phyloP scores from a whole-genome alignment of 345 rosid genomes.

The Eucalyptus sideroxylon region DNA sequence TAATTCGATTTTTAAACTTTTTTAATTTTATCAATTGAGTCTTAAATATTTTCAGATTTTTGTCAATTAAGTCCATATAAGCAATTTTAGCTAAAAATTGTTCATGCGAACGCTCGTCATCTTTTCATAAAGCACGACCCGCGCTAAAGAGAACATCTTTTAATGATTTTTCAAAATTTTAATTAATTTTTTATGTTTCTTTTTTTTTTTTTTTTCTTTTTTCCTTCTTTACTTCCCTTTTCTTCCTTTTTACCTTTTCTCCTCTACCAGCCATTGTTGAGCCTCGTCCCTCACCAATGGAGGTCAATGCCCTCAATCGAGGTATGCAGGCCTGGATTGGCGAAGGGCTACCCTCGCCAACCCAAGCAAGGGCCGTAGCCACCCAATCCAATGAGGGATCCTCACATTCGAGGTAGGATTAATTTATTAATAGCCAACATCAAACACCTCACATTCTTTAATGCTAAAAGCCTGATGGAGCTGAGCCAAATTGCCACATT shows the following conservation, averaged over 20 bases:
- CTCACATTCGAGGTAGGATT: not conserved
- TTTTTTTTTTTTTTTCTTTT: no score
- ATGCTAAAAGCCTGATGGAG: not conserved
- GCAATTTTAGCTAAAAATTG: accelerated
- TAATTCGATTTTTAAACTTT: not conserved
- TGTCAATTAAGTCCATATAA: accelerated
- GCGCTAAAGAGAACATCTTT: accelerated
- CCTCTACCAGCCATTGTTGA: not conserved
- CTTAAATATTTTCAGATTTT: accelerated
- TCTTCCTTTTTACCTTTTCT: no score
- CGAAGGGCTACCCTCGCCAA: not conserved
- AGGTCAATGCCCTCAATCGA: not conserved
- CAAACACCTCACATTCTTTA: not conserved
- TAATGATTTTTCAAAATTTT: no score
- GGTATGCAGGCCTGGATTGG: accelerated
- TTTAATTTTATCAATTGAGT: not conserved
- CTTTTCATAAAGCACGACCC: accelerated
- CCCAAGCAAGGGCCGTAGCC: not conserved
- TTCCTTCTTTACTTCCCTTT: no score
- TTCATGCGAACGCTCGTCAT: accelerated
- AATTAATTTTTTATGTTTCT: no score
- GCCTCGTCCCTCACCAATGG: accelerated
- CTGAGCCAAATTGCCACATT: not conserved
- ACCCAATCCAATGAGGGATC: accelerated
- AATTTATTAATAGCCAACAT: not conserved